Evolutionary conservation across 768 basidiomycete species (phyloP).

Genomic region (Tricholoma sp.): DNA sequence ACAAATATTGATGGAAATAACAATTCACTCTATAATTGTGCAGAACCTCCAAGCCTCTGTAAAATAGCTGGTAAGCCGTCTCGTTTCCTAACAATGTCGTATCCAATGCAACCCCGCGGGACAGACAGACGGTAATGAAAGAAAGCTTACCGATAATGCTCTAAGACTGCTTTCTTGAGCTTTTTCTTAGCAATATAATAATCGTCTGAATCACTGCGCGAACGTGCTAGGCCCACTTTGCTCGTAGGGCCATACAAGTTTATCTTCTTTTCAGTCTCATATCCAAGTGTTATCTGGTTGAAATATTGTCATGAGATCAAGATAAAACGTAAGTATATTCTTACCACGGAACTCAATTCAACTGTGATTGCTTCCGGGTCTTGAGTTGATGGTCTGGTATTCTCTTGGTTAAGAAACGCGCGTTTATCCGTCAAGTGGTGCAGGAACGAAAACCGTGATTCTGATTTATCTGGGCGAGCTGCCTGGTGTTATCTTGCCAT

Average conservation of each 20-base stretch:
- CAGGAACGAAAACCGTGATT: not conserved
- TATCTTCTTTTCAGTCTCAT: not conserved
- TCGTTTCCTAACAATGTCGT: not conserved
- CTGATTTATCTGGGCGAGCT: not conserved
- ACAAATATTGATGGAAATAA: not conserved
- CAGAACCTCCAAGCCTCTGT: constrained; percentile 73
- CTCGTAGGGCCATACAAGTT: too few species aligned
- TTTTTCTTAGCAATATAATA: constrained; percentile 83
- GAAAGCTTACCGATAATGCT: constrained; percentile 66
- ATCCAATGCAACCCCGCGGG: too few species aligned
- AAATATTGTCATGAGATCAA: not conserved
- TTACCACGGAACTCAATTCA: not conserved
- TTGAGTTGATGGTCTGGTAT: not conserved
- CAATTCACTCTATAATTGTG: constrained; percentile 79
- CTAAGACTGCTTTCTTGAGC: constrained; percentile 76
- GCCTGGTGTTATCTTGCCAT: not conserved
- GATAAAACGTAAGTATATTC: not conserved
- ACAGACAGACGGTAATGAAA: too few species aligned
- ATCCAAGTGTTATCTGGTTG: not conserved
- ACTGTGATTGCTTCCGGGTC: not conserved
- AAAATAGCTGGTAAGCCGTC: not conserved
- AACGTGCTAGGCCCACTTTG: constrained; percentile 6
- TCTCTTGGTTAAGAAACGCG: not conserved
- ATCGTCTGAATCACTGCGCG: constrained; percentile 65
- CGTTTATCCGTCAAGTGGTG: not conserved